Evolutionary conservation across 2,329 filamentous ascomycete genomes (phyloP).

Genomic region (Trichophyton benhamiae): DNA sequence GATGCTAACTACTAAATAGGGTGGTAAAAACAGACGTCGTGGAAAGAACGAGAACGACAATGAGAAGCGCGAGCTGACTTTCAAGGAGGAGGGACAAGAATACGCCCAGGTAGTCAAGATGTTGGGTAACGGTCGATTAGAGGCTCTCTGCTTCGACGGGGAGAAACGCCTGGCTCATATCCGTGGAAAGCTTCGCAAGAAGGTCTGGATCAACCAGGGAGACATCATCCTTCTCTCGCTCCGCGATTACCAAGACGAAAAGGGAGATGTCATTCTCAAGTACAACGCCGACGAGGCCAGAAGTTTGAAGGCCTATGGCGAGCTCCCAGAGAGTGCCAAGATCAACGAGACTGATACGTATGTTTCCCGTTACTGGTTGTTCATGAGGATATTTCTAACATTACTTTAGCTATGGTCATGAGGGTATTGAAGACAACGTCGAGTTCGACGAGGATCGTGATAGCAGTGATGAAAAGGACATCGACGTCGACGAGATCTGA

Average conservation of each 20-base stretch:
- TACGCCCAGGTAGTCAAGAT: slow-evolving; percentile 88
- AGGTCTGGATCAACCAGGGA: slow-evolving; percentile 99
- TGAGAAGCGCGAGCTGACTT: slow-evolving; percentile 95
- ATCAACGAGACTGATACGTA: slow-evolving; percentile 99
- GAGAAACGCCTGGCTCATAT: slow-evolving; percentile 73
- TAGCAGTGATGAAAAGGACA: slow-evolving; percentile 58
- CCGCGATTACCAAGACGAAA: slow-evolving; percentile 87
- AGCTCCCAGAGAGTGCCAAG: slow-evolving; percentile 93
- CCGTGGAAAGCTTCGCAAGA: slow-evolving; percentile 96
- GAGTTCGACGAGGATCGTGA: slow-evolving; percentile 94
- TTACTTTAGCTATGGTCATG: slow-evolving; percentile 49
- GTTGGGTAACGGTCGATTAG: slow-evolving; percentile 87
- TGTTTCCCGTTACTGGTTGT: slow-evolving; percentile 21
- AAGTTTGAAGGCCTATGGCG: slow-evolving; percentile 90
- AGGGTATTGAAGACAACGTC: slow-evolving; percentile 93
- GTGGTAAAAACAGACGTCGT: slow-evolving; percentile 95
- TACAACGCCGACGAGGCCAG: slow-evolving; percentile 93
- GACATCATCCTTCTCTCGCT: slow-evolving; percentile 84
- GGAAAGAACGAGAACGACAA: slow-evolving; percentile 99
- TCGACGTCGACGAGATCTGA: slow-evolving; percentile 95
- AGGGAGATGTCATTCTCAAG: slow-evolving; percentile 87
- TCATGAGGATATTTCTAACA: slow-evolving; percentile 2
- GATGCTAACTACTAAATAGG: slow-evolving; percentile 38
- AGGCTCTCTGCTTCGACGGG: slow-evolving; percentile 91
- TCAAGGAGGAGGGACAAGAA: slow-evolving; percentile 96